These are phyloP conservation scores for Eucommia ulmoides DNA, from an alignment of 257 asterid genomes.

Conservation along the genomic window DNA sequence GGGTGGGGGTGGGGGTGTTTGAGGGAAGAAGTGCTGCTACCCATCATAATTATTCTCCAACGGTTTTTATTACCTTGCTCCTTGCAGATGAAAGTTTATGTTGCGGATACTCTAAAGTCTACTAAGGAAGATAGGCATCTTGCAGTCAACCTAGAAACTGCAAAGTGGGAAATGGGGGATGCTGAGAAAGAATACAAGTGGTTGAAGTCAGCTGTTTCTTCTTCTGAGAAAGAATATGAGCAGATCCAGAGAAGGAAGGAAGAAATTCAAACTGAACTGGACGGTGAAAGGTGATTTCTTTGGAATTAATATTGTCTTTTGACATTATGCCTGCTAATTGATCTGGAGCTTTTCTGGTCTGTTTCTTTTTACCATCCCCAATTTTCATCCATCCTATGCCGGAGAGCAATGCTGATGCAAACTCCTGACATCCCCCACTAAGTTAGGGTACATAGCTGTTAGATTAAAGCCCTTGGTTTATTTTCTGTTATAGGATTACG, in stretches of 20 bases:
- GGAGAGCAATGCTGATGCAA: too few relatives aligned
- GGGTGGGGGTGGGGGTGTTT: too few relatives aligned
- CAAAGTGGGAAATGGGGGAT: constrained; percentile 77
- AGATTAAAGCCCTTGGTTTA: too few relatives aligned
- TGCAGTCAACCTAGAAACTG: constrained; percentile 42
- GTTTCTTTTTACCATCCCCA: too few relatives aligned
- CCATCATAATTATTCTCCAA: too few relatives aligned
- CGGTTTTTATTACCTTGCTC: too few relatives aligned
- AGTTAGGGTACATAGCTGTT: too few relatives aligned
- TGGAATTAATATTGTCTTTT: not conserved
- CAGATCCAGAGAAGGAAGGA: constrained; percentile 71
- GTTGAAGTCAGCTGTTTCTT: constrained; percentile 56
- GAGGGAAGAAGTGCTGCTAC: too few relatives aligned
- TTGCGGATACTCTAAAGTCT: constrained; percentile 44
- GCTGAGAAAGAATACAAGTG: constrained; percentile 90
- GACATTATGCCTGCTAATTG: not conserved
- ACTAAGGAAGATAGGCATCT: constrained; percentile 66
- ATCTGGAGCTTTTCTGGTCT: not conserved
- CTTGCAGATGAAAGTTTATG: constrained; percentile 61
- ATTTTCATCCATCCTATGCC: too few relatives aligned
- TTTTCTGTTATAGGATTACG: too few relatives aligned
- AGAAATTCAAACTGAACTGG: constrained; percentile 53
- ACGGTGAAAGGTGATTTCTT: constrained; percentile 54
- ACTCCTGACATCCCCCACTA: too few relatives aligned
- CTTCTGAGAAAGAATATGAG: constrained; percentile 85